phyloP scores from a whole-genome alignment of 2,329 filamentous ascomycete species.

The Akanthomyces dipterigenus region DNA sequence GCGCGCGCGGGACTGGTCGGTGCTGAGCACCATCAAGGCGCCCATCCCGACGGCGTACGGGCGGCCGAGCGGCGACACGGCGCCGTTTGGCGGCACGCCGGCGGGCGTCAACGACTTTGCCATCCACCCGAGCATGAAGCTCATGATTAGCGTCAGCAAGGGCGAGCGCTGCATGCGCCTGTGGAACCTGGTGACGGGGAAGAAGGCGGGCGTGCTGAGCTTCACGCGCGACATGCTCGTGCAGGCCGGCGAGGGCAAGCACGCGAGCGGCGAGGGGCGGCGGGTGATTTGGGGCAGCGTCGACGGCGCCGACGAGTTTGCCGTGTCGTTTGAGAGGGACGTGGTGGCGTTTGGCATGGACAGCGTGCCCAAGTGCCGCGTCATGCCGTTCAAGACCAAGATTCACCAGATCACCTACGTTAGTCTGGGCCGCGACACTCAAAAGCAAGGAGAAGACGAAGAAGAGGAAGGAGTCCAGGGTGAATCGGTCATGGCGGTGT shows the following conservation, averaged over 20 bases:
- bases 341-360: conserved; percentile 83
- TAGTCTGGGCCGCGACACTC: conserved; percentile 34
- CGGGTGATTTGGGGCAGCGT: conserved; percentile 72
- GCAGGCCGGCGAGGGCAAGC: conserved; percentile 68
- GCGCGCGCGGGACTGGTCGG: conserved; percentile 80
- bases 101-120: conserved; percentile 93
- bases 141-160: conserved; percentile 88
- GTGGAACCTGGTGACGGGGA: conserved; percentile 95
- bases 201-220: conserved; percentile 87
- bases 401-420: conserved; percentile 78
- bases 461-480: too few species aligned
- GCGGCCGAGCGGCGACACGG: conserved; percentile 84
- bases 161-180: conserved; percentile 87
- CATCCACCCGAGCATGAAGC: conserved; percentile 90
- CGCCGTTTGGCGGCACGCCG: conserved; percentile 70
- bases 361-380: conserved; percentile 69
- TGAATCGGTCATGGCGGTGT: conserved; percentile 59
- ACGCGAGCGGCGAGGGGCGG: conserved; percentile 74
- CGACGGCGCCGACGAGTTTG: conserved; percentile 72
- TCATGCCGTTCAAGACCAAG: conserved; percentile 67
- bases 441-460: too few species aligned
- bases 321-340: conserved; percentile 82
- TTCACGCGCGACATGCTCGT: conserved; percentile 69
- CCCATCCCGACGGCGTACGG: conserved; percentile 75
- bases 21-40: conserved; percentile 81